Conservation (phyloP, 208 protist species). For the Jaenimonas drosophilae region DNA sequence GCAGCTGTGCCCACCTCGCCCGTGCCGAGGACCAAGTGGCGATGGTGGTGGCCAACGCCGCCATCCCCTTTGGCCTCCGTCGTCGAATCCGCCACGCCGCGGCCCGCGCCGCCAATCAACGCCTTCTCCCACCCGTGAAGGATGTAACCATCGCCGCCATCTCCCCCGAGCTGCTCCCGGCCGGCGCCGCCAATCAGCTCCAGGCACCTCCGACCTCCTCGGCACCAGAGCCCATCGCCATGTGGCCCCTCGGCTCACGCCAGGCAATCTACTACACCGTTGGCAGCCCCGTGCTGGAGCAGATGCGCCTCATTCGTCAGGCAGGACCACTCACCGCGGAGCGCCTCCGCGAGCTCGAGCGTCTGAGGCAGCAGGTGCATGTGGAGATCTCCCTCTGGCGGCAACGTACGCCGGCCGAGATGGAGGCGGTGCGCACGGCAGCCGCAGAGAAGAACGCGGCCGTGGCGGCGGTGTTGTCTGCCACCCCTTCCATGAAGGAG, state of each 20-base stretch:
- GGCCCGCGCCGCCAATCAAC: constrained; percentile 15
- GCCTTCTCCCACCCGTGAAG: constrained; percentile 28
- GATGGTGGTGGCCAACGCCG: constrained; percentile 18
- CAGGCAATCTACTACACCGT: constrained; percentile 55
- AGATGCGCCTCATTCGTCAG: constrained; percentile 13
- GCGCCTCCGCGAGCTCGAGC: constrained; percentile 27
- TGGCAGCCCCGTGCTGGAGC: constrained; percentile 31
- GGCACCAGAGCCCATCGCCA: constrained; percentile 3
- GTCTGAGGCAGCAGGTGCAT: constrained; percentile 13
- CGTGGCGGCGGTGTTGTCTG: constrained; percentile 19
- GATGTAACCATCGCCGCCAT: constrained; percentile 21
- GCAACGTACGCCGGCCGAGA: constrained; percentile 29
- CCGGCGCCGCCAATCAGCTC: not conserved
- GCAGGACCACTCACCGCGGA: constrained; percentile 34
- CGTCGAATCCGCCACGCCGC: constrained; percentile 30
- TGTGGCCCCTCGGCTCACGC: constrained; percentile 66
- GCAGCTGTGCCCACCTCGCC: constrained; percentile 44
- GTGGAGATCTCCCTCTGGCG: constrained; percentile 80
- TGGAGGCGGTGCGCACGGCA: constrained; percentile 4
- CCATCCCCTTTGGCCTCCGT: constrained; percentile 32
- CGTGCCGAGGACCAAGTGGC: constrained; percentile 43
- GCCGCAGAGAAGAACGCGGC: constrained; percentile 12
- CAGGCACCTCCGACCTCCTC: not conserved
- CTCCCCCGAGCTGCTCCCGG: not conserved
- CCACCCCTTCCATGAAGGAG: constrained; percentile 31